phyloP scores from a whole-genome alignment of 805 yeast species.

The Sugiyamaella lignohabitans region DNA sequence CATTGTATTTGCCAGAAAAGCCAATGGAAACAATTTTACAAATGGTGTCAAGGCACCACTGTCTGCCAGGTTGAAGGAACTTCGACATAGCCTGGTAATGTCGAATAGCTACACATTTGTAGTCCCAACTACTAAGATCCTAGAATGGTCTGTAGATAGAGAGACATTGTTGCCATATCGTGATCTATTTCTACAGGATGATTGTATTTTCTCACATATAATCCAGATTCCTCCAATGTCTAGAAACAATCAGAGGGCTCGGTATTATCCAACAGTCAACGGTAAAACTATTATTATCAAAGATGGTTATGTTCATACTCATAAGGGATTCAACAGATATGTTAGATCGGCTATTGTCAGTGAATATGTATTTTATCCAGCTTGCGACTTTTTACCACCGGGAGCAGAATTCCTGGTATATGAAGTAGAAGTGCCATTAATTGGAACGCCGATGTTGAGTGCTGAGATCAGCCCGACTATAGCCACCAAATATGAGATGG shows the following conservation, averaged over 20 bases:
- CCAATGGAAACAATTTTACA: too few species aligned
- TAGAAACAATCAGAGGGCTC: conserved; percentile 21
- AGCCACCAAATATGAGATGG: conserved; percentile 8
- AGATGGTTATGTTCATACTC: conserved; percentile 49
- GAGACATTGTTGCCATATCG: conserved; percentile 36
- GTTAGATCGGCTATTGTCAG: conserved; percentile 39
- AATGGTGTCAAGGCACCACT: too few species aligned
- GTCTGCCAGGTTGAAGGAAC: neutral
- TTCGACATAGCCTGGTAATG: neutral
- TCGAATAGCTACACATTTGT: conserved; percentile 40
- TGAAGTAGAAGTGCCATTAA: conserved; percentile 50
- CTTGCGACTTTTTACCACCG: conserved; percentile 53
- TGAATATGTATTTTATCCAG: conserved; percentile 46
- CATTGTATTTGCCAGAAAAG: neutral
- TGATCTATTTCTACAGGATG: conserved; percentile 53
- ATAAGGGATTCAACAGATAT: conserved; percentile 50
- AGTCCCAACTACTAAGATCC: conserved; percentile 53
- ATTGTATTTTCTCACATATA: conserved; percentile 59
- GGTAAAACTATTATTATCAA: conserved; percentile 49
- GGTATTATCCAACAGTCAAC: conserved; percentile 22
- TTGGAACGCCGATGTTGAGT: conserved; percentile 35
- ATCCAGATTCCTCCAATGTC: conserved; percentile 32
- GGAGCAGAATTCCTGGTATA: conserved; percentile 52
- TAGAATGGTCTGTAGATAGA: conserved; percentile 37
- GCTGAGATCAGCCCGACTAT: conserved; percentile 17